Base-by-base conservation (phyloP, 768 basidiomycete species). In the Stropharia rugosoannulata region DNA sequence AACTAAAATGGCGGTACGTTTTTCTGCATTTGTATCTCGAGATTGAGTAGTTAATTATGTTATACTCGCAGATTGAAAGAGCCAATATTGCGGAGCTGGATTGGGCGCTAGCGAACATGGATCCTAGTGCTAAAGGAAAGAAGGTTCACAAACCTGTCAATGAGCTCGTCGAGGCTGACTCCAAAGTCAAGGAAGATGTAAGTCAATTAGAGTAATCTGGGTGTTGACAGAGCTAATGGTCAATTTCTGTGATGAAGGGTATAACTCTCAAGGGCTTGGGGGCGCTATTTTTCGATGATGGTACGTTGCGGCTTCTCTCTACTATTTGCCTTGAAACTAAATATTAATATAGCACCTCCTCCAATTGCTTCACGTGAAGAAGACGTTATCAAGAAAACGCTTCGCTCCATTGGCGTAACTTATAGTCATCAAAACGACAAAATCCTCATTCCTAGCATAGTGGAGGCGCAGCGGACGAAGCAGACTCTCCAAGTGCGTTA, bases 361-460 rank as follows among this genome's bases (percentile, higher is more conserved):
- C 45, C 57, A 15, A 49, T 57, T 1, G 62, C 75, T 55, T 57
- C 65, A 11, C 65, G 64, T 15, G 75, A 80, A 51, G 73, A 82
- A 54, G 75, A 82, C 46, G 75, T 72, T 18, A 80, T 76, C 18
- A 76, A 83, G 56, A 80, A 75, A 60, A 80, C 82, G 0, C 73
- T 92, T 15, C 79, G 75, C 54, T 75, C 77, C 7, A 76, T 83
- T 25, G 89, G 88, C 2, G 82, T 90, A 4, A 78, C 76, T 49
- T 93, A 93, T 59, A 87, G 81, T 32, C 91, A 93, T 63, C 77
- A 80, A 19, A 93, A 93, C 58, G 86, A 89, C 51, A 80, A 86
- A 16, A 74, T 93, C 12, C 73, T 93, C 12, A 74, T 77, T 7
- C 81, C 86, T 3, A 93, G 84, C 64, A 77, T 76, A 8, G 83